These are phyloP conservation scores for Herpetospermum pedunculosum DNA, from an alignment of 306 rosid species.

Conservation along the genomic window DNA sequence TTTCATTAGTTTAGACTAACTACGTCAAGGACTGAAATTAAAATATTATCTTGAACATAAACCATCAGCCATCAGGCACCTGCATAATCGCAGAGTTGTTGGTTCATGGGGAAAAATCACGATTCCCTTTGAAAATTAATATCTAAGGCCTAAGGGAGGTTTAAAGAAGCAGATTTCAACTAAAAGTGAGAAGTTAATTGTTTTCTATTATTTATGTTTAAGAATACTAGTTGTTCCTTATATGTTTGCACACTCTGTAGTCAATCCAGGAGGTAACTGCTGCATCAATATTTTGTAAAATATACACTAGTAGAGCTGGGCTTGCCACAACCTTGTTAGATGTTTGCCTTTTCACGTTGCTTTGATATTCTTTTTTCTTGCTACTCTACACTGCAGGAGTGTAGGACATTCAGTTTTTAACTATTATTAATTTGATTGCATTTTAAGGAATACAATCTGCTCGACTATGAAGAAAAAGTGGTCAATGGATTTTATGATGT, in stretches of 20 bases:
- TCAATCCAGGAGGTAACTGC: not conserved
- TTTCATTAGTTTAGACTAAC: not conserved
- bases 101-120: not conserved
- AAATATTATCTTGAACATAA: not conserved
- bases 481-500: slow-evolving; percentile 92
- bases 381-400: not conserved
- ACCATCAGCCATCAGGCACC: not conserved
- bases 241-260: not conserved
- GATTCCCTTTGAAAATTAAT: not conserved
- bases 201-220: not conserved
- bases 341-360: not conserved
- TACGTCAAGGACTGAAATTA: not conserved
- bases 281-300: not conserved
- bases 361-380: slow-evolving; percentile 3
- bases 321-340: not conserved
- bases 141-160: not conserved
- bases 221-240: not conserved
- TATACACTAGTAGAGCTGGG: not conserved
- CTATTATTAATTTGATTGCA: slow-evolving; percentile 14
- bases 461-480: slow-evolving; percentile 85
- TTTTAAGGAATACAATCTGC: slow-evolving; percentile 72
- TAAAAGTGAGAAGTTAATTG: not conserved
- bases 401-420: not conserved
- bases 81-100: not conserved
- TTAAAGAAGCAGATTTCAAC: not conserved